Conservation (phyloP, 2,329 filamentous ascomycete species). For the Xylaria sp. region DNA sequence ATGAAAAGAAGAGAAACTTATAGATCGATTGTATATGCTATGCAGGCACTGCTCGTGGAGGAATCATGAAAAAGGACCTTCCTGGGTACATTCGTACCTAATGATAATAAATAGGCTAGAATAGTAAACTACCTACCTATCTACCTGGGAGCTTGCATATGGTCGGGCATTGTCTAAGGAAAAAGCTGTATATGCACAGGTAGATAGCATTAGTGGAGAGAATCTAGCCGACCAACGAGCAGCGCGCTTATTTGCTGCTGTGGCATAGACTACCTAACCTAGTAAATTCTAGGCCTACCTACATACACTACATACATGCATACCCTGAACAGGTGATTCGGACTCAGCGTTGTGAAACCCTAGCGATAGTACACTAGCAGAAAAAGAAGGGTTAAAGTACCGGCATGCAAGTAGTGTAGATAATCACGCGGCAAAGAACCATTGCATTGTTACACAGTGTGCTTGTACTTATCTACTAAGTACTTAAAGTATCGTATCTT, state of each 20-base stretch:
- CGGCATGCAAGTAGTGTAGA: neutral
- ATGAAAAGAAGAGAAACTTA: no score
- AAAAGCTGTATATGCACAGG: conserved; percentile 3
- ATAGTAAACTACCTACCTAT: no score
- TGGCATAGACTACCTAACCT: neutral
- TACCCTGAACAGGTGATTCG: conserved; percentile 9
- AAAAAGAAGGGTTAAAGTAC: neutral
- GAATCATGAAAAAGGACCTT: no score
- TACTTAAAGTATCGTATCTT: no score
- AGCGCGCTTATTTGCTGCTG: neutral
- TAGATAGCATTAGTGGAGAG: neutral
- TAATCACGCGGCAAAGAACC: neutral
- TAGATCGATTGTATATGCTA: no score
- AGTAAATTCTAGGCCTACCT: conserved; percentile 5
- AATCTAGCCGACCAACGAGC: neutral
- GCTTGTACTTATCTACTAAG: no score
- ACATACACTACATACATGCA: neutral
- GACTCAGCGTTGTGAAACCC: neutral
- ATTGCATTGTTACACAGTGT: neutral
- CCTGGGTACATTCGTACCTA: no score
- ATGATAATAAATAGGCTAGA: no score
- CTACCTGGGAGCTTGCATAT: no score
- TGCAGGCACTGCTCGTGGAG: no score
- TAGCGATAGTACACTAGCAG: neutral
- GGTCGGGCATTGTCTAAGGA: no score